Conservation (phyloP, 129 eudicot species). For the Tagetes erecta region DNA sequence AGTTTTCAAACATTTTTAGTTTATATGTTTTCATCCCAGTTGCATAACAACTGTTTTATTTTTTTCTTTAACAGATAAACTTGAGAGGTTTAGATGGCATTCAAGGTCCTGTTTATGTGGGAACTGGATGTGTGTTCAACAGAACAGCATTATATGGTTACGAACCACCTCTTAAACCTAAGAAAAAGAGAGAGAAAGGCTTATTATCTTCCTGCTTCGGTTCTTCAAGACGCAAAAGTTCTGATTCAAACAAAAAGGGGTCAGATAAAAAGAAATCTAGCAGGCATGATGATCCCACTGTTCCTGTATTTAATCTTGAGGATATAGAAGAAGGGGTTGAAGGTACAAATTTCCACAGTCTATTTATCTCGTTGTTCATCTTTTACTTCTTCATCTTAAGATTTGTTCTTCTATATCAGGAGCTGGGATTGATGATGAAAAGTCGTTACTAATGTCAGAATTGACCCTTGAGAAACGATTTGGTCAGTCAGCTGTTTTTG, state of each 20-base stretch:
- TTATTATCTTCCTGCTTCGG: conserved; percentile 41
- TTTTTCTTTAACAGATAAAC: conserved; percentile 33
- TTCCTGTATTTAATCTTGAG: conserved; percentile 43
- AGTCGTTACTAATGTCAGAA: conserved; percentile 46
- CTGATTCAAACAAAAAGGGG: conserved; percentile 34
- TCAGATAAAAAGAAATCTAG: conserved; percentile 41
- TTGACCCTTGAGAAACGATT: conserved; percentile 43
- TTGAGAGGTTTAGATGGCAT: conserved; percentile 54
- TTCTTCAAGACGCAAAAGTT: conserved; percentile 33
- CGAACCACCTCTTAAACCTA: conserved; percentile 48
- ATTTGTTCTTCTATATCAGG: conserved; percentile 18
- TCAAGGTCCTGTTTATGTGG: conserved; percentile 53
- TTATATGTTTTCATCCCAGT: neutral
- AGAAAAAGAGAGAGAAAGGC: conserved; percentile 40
- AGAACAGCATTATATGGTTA: conserved; percentile 50
- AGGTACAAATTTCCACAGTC: conserved; percentile 25
- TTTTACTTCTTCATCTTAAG: neutral
- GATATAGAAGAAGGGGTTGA: conserved; percentile 49
- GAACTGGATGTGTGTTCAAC: conserved; percentile 48
- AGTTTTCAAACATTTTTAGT: conserved; percentile 17
- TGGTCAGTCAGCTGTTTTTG: conserved; percentile 53
- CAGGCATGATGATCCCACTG: conserved; percentile 43
- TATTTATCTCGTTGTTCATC: neutral
- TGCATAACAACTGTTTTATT: neutral
- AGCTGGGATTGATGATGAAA: conserved; percentile 48